Base-by-base conservation (phyloP, 306 rosid genomes). In the Quercus agrifolia region DNA sequence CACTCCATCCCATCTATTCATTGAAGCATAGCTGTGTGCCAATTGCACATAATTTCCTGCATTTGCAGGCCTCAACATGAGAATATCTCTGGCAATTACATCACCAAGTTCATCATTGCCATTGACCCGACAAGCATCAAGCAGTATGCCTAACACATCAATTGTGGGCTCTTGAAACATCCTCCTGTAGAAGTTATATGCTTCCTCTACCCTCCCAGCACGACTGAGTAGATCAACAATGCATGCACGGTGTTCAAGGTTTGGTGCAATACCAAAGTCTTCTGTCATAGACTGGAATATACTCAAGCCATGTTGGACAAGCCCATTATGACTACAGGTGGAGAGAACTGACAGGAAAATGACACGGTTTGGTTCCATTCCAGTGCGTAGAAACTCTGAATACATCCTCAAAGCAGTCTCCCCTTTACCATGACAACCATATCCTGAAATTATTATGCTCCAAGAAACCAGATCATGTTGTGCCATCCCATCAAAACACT, bases 301-400 rank as follows among this genome's bases (percentile, higher is more conserved):
- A 76, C 85, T 85, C 87, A 90, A 77, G 71, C 97, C 95, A 55
- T 85, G 87, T 31, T 85, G 77, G 8, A 90, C 61, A 77, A 92
- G 90, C 71, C 95, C 95, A 80, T 79, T 92, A 74, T 92, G 97
- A 81, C 95, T 90, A 71, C 97, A 92, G 69, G 95, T 89, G 9
- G 93, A 86, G 74, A 92, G 89, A 82, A 92, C 81, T 2, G 95
- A 83, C 63, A 92, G 95, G 83, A 90, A 87, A 75, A 92, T 83
- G 56, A 92, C 93, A 74, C 80, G 88, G 84, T 92, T 88, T 38
- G 94, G 93, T 86, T 80, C 76, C 7, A 87, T 86, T 49, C 92
- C 89, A 70, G 88, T 80, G 38, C 25, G 72, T 57, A 89, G 77
- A 74, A 92, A 89, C 82, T 85, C 84, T 11, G 91, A 79, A 79